These are phyloP conservation scores for Aspergillus costaricaensis DNA, from an alignment of 2,329 filamentous ascomycete species.

Conservation along the genomic window DNA sequence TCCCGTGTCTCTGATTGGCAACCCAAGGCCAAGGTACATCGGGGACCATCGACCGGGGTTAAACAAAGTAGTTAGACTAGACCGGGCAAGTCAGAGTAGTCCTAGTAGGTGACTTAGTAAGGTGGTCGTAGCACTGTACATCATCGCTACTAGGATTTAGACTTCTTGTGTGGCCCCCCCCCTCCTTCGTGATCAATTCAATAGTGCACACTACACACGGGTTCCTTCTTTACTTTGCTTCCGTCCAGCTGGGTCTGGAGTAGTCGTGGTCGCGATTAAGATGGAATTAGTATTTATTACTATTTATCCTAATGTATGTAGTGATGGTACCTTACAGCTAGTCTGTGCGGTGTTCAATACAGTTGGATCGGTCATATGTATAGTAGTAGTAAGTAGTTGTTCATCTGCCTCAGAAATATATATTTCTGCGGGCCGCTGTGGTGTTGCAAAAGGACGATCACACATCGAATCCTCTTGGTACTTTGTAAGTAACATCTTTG, in stretches of 20 bases:
- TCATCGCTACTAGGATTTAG: conserved; percentile 26
- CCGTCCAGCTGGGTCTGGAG: conserved; percentile 3
- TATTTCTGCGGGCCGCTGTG: no score
- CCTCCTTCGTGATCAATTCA: not conserved
- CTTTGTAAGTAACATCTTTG: no score
- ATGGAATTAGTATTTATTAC: not conserved
- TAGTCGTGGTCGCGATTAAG: not conserved
- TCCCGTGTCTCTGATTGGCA: conserved; percentile 31
- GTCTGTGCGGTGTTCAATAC: not conserved
- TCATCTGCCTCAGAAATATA: no score
- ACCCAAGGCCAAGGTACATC: conserved; percentile 13
- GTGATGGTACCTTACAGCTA: not conserved
- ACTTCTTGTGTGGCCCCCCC: conserved; percentile 10
- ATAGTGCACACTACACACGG: not conserved
- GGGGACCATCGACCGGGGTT: conserved; percentile 20
- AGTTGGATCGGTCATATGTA: not conserved
- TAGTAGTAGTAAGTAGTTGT: not conserved
- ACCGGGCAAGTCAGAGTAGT: no score
- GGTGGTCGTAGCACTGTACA: conserved; percentile 17
- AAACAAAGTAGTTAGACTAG: conserved; percentile 21
- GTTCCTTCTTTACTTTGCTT: conserved; percentile 6
- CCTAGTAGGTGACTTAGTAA: no score
- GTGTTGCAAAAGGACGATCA: no score
- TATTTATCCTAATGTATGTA: not conserved
- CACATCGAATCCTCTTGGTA: no score